Conservation (phyloP, 2,329 filamentous ascomycete genomes). For the Fusarium metavorans region DNA sequence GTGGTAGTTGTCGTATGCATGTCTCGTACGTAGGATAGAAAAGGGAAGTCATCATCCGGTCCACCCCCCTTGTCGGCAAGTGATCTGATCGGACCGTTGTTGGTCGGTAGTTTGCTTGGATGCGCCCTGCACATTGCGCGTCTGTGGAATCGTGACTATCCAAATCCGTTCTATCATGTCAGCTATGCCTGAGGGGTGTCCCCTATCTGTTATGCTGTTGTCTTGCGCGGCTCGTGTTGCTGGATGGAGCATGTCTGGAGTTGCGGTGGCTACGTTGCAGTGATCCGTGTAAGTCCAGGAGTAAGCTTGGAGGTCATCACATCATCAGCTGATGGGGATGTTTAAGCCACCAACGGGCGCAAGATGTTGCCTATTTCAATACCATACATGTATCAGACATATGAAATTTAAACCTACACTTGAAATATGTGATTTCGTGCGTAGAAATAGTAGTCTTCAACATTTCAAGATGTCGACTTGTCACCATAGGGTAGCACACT, state of each 20-base stretch:
- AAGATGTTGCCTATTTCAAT: background rate
- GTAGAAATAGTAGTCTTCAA: background rate
- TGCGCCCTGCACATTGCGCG: background rate
- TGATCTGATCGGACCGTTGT: slow-evolving; percentile 2
- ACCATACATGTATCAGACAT: background rate
- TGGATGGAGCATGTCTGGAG: background rate
- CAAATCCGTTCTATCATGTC: background rate
- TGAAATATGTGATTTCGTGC: background rate
- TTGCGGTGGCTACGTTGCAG: background rate
- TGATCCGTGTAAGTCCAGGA: background rate
- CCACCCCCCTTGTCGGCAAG: background rate
- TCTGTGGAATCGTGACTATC: background rate
- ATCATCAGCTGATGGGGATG: background rate
- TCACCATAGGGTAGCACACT: slow-evolving; percentile 29
- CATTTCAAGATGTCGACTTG: background rate
- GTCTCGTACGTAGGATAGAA: slow-evolving; percentile 12
- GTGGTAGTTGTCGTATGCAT: background rate
- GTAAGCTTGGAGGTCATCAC: background rate
- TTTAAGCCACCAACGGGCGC: background rate
- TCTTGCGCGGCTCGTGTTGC: background rate
- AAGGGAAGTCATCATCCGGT: background rate
- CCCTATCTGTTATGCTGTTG: background rate
- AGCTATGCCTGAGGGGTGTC: background rate
- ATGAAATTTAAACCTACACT: background rate
- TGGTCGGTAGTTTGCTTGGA: background rate